Evolutionary conservation across 2,329 filamentous ascomycete genomes (phyloP).

Genomic region (Claviceps sp.): DNA sequence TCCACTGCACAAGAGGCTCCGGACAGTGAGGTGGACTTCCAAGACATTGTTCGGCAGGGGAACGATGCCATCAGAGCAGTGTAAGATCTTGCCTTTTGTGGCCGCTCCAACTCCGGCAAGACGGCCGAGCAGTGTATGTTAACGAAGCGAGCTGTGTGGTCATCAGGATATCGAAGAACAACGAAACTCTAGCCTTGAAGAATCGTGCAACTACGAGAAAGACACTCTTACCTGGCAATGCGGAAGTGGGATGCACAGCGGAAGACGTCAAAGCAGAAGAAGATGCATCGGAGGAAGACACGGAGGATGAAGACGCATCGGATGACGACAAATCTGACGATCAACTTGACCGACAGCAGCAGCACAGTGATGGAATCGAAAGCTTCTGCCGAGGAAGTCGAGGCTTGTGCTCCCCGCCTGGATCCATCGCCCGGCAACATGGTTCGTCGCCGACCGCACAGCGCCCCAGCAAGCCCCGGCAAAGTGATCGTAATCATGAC

Average conservation of each 20-base stretch:
- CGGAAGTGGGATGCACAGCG: background rate
- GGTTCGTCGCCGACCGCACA: slow-evolving; percentile 10
- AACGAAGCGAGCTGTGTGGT: background rate
- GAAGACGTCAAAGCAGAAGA: background rate
- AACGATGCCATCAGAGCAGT: background rate
- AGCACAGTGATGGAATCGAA: slow-evolving; percentile 4
- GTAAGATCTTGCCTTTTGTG: background rate
- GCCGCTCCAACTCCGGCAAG: background rate
- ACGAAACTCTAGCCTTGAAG: background rate
- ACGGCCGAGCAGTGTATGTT: background rate
- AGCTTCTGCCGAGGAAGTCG: slow-evolving; percentile 10
- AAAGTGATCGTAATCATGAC: slow-evolving; percentile 7
- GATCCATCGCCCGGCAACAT: slow-evolving; percentile 10
- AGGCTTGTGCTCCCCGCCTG: slow-evolving; percentile 17
- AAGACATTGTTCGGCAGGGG: slow-evolving; percentile 9
- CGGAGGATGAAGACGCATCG: too few relatives aligned
- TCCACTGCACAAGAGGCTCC: slow-evolving; percentile 11
- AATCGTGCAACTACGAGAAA: slow-evolving; percentile 4
- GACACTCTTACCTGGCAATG: slow-evolving; percentile 5
- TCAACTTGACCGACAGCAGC: slow-evolving; percentile 3
- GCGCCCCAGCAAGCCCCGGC: slow-evolving; percentile 9
- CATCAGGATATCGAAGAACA: background rate
- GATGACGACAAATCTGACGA: too few relatives aligned
- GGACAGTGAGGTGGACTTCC: slow-evolving; percentile 15
- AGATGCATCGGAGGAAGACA: too few relatives aligned